Base-by-base conservation (phyloP, 2,329 filamentous ascomycete species). In the Nothomitra cinnamomea region DNA sequence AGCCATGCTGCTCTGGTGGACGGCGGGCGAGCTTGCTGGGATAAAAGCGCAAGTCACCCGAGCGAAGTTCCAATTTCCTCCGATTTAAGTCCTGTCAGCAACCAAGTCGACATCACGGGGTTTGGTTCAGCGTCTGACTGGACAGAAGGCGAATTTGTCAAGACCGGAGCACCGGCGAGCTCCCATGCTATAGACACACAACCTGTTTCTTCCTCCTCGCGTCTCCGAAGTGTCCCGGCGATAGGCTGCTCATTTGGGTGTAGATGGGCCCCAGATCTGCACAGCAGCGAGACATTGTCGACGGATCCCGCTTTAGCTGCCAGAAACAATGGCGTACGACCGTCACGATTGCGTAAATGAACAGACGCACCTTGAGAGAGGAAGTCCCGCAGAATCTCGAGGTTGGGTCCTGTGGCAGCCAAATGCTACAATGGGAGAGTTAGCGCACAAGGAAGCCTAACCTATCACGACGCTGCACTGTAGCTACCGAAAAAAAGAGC, bases 241-340 rank as follows among this genome's bases (percentile, higher is more conserved):
- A 49, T 8, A 6, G 5, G 24, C 13, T 72, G 64, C 65, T 80
- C 77, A 56, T 77, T 75, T 2, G 73, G 69, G 60, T 80, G 76
- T 58, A 80, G 65, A 69, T 80, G 77, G 22, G 76, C 77, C 17
- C 77, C 77, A 13, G 75, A 75, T 61, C 74, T 70, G 47, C 71
- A 70, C 49, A 80, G 66, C 47, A 77, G 66, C 57, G 66, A 60
- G 55, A 79, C 76, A 59, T 79, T 75, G 50, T 76, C 72, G 51
- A 66, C 63, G 54, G 77, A 64, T 49, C 76, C 76, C 28, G 74
- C 74, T 58, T 74, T 74, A 50, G 77, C 77, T 2, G 77, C 77
- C 52, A 80, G 66, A 63, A 77, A 80, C 51, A 80, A 68, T 55
- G 77, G 76, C 51, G 77, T 80, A 58, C 75, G 71, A 22, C 75